Base-by-base conservation (phyloP, 2,329 filamentous ascomycete genomes). In the Aspergillus intermedius region DNA sequence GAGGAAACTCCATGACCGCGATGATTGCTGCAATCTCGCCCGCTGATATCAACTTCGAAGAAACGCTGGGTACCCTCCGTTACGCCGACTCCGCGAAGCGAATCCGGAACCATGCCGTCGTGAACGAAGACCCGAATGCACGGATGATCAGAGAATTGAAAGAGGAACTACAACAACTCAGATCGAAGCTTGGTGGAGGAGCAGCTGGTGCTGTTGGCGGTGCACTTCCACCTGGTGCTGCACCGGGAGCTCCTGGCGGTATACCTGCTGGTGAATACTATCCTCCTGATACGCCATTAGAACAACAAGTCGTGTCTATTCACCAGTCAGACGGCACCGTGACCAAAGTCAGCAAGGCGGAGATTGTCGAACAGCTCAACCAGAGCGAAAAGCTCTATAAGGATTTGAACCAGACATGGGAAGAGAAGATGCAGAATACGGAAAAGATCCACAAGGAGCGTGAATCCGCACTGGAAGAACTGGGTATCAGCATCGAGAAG, bases 11-110 rank as follows among this genome's bases (percentile, higher is more conserved):
- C 68, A 91, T 97, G 88, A 98, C 93, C 21, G 93, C 93, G 51
- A 98, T 98, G 94, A 98, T 98, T 77, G 94, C 93, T 45, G 91
- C 91, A 46, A 96, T 98, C 65, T 96, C 91, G 62, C 93, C 93
- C 3, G 93, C 93, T 47, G 93, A 98, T 70, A 97, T 97, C 74
- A 98, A 98, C 71, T 97, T 95, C 65, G 93, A 98, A 57, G 93
- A 98, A 71, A 98, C 94, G 0, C 77, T 98, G 15, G 93, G 91
- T 66, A 98, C 93, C 1, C 77, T 98, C 23, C 83, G 94, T 62
- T 98, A 98, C 69, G 93, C 94, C 48, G 91, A 98, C 66, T 96
- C 90, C 6, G 93, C 93, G 22, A 98, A 98, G 74, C 84, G 93
- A 60, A 98, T 98, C 79, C 97, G 97, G 88, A 98, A 98, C 74